Evolutionary conservation across 148 eudicot species (phyloP), one percentile per base, ranked within the genome.

Genomic region (Diospyros kaki): DNA sequence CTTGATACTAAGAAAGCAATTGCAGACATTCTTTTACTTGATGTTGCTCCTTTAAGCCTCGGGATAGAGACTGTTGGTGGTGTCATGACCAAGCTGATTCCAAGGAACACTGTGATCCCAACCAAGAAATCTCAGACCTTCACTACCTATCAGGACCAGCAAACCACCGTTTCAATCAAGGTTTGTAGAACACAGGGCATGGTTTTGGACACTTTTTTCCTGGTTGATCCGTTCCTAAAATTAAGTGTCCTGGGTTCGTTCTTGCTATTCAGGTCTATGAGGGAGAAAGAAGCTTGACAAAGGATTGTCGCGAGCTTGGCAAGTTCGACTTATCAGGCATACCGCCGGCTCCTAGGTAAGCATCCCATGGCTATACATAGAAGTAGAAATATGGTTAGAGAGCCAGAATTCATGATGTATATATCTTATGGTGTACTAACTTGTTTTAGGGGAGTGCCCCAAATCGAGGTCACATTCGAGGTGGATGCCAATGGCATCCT

Each of bases 281-380:
- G 80, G 89, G 87, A 17, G 87, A 87, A 84, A 80, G 89, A 80
- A 78, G 83, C 81, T 77, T 86, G 66, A 86, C 92, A 15, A 88
- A 88, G 81, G 88, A 88, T 56, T 82, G 87, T 69, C 83, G 79
- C 12, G 88, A 83, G 65, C 88, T 88, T 55, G 89, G 89, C 6
- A 68, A 75, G 58, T 86, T 86, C 66, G 83, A 84, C 13, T 81
- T 86, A 58, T 81, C 88, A 28, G 89, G 88, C 66, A 86, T 88
- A 73, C 86, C 92, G 9, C 89, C 89, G n/a, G 91, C 91, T 81
- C 89, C 89, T 77, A 86, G 92, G 92, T 84, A 82, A 80, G 50
- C 28, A 54, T 28, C 28, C 28, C 28, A 28, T 28, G 28, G 28
- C 28, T 28, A 28, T 28, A 28, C 28, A 28, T 28, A 28, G 28